phyloP scores from a whole-genome alignment of 768 basidiomycete genomes.

The Lactarius trivialis region DNA sequence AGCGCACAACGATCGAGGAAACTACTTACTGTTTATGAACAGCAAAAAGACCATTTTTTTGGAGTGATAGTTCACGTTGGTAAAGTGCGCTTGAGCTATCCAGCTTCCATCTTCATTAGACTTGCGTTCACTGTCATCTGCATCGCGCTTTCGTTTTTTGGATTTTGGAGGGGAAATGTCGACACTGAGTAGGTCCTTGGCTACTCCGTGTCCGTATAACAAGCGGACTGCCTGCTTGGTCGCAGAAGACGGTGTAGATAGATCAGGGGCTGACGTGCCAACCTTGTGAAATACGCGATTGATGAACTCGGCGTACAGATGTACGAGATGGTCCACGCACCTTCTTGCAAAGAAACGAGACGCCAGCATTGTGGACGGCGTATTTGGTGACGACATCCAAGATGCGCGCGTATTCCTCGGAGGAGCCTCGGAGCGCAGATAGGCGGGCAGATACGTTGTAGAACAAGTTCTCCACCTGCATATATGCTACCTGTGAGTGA shows the following conservation, averaged over 20 bases:
- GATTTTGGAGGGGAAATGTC: constrained; percentile 25
- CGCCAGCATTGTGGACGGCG: constrained; percentile 85
- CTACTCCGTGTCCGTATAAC: constrained; percentile 75
- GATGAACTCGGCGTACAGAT: neutral
- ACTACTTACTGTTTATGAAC: constrained; percentile 85
- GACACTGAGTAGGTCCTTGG: constrained; percentile 60
- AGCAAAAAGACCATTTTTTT: constrained; percentile 82
- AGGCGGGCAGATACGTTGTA: constrained; percentile 88
- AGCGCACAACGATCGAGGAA: neutral
- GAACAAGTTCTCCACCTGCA: constrained; percentile 90
- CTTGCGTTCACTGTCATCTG: constrained; percentile 30
- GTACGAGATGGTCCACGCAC: constrained; percentile 32
- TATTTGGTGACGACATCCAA: constrained; percentile 90
- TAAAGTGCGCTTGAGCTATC: constrained; percentile 69
- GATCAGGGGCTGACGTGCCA: constrained; percentile 66
- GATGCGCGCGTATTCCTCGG: constrained; percentile 89
- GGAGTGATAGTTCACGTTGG: constrained; percentile 81
- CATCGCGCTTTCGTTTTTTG: constrained; percentile 24
- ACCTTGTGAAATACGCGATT: constrained; percentile 38
- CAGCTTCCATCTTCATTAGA: constrained; percentile 39
- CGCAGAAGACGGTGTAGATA: constrained; percentile 73
- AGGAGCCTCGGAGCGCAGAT: constrained; percentile 71
- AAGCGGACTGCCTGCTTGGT: constrained; percentile 65
- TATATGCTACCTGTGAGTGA: neutral
- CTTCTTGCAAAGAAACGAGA: constrained; percentile 91